Evolutionary conservation across 768 basidiomycete genomes (phyloP).

Genomic region (Plicaturopsis crispa): DNA sequence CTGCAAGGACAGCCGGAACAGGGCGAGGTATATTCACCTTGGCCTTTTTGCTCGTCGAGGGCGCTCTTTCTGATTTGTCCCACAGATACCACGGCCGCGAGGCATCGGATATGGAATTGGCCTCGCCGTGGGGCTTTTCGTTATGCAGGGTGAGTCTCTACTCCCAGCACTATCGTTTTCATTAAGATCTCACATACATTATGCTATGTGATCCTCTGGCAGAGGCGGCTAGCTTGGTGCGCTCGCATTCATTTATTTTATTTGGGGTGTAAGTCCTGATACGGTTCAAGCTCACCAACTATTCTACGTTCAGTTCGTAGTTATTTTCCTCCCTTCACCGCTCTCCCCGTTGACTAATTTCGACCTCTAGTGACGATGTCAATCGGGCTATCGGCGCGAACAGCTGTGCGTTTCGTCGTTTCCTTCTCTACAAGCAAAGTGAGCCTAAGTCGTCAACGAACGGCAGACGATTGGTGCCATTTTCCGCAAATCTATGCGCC

Average conservation of each 20-base stretch:
- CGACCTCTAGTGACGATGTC: constrained; percentile 30
- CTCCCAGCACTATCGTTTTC: constrained; percentile 1
- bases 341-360: constrained; percentile 1
- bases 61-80: too few species aligned
- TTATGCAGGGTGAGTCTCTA: constrained; percentile 66
- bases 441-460: not conserved
- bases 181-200: not conserved
- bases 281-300: not conserved
- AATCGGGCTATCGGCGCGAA: constrained; percentile 39
- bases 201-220: too few species aligned
- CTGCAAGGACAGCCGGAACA: too few species aligned
- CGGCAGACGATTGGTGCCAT: constrained; percentile 18
- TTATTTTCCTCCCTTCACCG: not conserved
- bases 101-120: constrained; percentile 59
- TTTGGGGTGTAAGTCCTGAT: not conserved
- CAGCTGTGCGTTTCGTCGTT: constrained; percentile 27
- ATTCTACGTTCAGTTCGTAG: constrained; percentile 15
- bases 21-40: too few species aligned
- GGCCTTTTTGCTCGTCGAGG: too few species aligned
- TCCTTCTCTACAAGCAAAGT: not conserved
- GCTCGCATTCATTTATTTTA: not conserved
- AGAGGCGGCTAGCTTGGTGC: not conserved
- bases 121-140: constrained; percentile 46
- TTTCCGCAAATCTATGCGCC: constrained; percentile 59
- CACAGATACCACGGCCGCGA: constrained; percentile 28